phyloP scores from a whole-genome alignment of 2,329 filamentous ascomycete genomes.

The Alternaria solani region DNA sequence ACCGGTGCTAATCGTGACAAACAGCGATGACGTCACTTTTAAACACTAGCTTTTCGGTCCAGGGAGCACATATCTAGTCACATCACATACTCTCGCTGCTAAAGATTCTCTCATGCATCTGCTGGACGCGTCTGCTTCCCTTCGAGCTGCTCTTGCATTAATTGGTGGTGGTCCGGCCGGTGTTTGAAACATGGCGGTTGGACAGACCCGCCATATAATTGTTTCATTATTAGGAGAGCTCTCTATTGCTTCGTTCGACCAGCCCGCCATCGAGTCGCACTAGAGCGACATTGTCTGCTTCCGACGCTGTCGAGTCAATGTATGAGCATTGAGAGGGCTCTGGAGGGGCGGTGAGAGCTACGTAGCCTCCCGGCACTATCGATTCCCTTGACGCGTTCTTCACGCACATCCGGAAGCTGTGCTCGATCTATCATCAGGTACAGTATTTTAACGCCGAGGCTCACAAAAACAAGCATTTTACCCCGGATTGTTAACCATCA shows the following conservation, averaged over 20 bases:
- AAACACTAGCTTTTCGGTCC: too few relatives aligned
- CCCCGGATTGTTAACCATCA: conserved; percentile 18
- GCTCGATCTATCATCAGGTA: not conserved
- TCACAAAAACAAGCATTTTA: conserved; percentile 21
- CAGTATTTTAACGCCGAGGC: conserved; percentile 6
- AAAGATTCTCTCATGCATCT: not conserved
- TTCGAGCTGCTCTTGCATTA: not conserved
- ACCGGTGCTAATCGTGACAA: not conserved
- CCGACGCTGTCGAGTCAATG: not conserved
- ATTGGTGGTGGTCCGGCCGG: not conserved
- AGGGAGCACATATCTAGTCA: not conserved
- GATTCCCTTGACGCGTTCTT: conserved; percentile 2
- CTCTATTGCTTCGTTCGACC: not conserved
- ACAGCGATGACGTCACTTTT: not conserved
- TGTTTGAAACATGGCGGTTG: not conserved
- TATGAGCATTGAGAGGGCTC: not conserved
- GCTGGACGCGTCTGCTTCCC: not conserved
- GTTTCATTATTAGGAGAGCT: conserved; percentile 3
- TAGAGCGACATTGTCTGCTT: not conserved
- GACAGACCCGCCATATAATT: conserved; percentile 1
- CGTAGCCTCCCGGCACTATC: not conserved
- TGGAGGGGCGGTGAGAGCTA: conserved; percentile 2
- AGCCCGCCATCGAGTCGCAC: not conserved
- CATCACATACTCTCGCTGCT: not conserved
- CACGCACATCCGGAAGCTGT: conserved; percentile 9